Percentiles rank a stretch among this genome's conserved stretches.
phyloP scores from a whole-genome alignment of 2,329 filamentous ascomycete species.

The Fusarium sulawesiense region DNA sequence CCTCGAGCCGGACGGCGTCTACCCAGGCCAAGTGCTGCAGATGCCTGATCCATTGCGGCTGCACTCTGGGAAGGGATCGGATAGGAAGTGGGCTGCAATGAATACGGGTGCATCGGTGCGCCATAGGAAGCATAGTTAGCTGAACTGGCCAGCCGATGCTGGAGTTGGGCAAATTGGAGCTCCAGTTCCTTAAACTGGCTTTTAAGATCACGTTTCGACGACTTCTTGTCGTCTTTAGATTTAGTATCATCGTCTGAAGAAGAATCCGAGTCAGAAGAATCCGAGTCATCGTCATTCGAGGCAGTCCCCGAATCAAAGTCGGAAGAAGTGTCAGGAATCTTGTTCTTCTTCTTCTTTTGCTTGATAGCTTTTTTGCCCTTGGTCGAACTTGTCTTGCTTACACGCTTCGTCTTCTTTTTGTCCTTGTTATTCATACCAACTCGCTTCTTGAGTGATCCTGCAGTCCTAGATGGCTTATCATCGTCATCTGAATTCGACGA shows the following conservation, averaged over 20 bases:
- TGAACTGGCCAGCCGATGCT: conserved; percentile 34
- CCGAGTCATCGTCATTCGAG: conserved; percentile 38
- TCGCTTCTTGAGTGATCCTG: conserved; percentile 28
- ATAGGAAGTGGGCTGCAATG: conserved; percentile 1
- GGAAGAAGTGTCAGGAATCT: conserved; percentile 5
- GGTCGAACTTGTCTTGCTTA: conserved; percentile 8
- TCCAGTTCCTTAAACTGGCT: conserved; percentile 48
- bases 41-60: background rate
- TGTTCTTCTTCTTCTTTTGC: conserved; percentile 27
- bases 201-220: conserved; percentile 36
- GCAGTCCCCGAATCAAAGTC: conserved; percentile 42
- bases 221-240: conserved; percentile 28
- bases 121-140: conserved; percentile 1
- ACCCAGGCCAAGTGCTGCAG: background rate
- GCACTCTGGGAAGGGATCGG: background rate
- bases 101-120: conserved; percentile 6
- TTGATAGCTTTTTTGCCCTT: conserved; percentile 27
- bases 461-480: conserved; percentile 13
- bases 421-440: conserved; percentile 13
- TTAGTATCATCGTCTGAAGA: conserved; percentile 34
- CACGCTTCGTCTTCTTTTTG: conserved; percentile 19
- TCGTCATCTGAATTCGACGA: conserved; percentile 34
- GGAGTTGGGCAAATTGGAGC: conserved; percentile 44
- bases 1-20: background rate
- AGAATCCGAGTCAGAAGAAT: conserved; percentile 42